A percentile compares a stretch with the other conserved stretches of the same genome.
These are phyloP conservation scores for Casuarina cunninghamiana DNA, from an alignment of 306 rosid species.

Conservation along the genomic window DNA sequence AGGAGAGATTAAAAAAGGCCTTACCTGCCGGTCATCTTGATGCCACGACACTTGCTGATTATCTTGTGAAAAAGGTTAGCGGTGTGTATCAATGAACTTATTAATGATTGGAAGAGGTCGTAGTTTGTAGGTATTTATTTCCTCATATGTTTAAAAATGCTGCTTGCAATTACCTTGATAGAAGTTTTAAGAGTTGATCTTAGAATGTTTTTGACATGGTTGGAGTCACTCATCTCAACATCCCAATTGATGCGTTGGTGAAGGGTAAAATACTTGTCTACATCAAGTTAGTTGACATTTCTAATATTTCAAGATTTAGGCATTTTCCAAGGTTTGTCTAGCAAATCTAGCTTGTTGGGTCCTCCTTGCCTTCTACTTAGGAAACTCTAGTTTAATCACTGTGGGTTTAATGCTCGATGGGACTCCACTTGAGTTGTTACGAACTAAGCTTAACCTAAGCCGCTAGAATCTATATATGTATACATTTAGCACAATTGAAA, in stretches of 20 bases:
- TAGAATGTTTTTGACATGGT: not conserved
- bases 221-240: not conserved
- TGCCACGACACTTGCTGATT: slow-evolving; percentile 99
- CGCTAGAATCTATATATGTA: no score
- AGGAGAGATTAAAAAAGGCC: slow-evolving; percentile 72
- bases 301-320: not conserved
- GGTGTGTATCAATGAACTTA: not conserved
- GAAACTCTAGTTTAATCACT: no score
- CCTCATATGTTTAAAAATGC: not conserved
- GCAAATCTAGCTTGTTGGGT: no score
- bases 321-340: no score
- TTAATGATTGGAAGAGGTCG: not conserved
- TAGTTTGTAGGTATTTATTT: not conserved
- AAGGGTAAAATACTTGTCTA: not conserved
- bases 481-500: no score
- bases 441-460: no score
- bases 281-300: not conserved
- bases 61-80: slow-evolving; percentile 88
- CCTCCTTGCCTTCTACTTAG: no score
- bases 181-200: not conserved
- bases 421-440: no score
- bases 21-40: slow-evolving; percentile 98
- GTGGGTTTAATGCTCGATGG: no score
- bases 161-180: not conserved
- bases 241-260: not conserved